phyloP scores from a whole-genome alignment of 1,139 yeast species.

The Taphrina populina region DNA sequence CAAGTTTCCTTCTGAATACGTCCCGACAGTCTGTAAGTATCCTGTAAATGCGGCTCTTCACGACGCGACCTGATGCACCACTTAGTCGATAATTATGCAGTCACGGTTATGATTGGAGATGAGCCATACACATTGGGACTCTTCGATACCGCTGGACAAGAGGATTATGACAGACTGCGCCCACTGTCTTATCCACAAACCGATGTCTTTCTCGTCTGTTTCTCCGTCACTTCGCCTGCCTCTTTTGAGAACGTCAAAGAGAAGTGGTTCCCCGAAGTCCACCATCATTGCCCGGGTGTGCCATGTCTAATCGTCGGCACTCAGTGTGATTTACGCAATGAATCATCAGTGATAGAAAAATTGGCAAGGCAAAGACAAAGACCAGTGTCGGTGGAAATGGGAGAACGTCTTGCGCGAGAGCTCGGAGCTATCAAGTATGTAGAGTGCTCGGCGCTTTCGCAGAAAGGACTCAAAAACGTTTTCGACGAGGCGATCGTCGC shows the following conservation, averaged over 20 bases:
- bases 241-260: slow-evolving; percentile 97
- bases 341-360: slow-evolving; percentile 83
- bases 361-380: slow-evolving; percentile 84
- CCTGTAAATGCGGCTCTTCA: not conserved
- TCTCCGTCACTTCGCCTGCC: slow-evolving; percentile 93
- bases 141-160: slow-evolving; percentile 98
- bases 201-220: slow-evolving; percentile 91
- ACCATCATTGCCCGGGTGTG: slow-evolving; percentile 96
- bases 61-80: not conserved
- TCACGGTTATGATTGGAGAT: slow-evolving; percentile 96
- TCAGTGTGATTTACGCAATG: slow-evolving; percentile 90
- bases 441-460: slow-evolving; percentile 97
- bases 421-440: slow-evolving; percentile 93
- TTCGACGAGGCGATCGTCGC: slow-evolving; percentile 91
- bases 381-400: slow-evolving; percentile 83
- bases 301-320: slow-evolving; percentile 96
- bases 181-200: slow-evolving; percentile 96
- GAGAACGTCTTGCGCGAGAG: slow-evolving; percentile 89
- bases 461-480: slow-evolving; percentile 90
- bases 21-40: slow-evolving; percentile 62
- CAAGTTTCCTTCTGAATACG: slow-evolving; percentile 84
- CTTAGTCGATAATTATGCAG: slow-evolving; percentile 87
- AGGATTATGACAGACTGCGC: slow-evolving; percentile 94
- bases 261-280: slow-evolving; percentile 98
- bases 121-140: slow-evolving; percentile 95